Base-by-base conservation (phyloP, 768 basidiomycete genomes). In the Termitomyces sp. region DNA sequence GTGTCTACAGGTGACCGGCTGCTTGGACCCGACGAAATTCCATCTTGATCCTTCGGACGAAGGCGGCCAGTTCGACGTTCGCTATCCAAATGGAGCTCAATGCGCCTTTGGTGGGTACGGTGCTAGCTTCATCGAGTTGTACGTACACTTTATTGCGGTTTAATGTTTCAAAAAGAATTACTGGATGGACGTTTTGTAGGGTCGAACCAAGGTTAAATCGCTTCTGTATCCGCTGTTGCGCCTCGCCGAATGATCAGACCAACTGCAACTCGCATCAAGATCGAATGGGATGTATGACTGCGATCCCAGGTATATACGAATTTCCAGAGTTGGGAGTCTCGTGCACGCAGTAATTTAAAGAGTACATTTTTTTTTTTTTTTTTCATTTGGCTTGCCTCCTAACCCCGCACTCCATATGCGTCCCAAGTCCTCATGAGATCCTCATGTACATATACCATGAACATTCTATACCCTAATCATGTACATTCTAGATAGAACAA, bases 201-300 rank as follows among this genome's bases (percentile, higher is more conserved):
- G 67, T 81, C 44, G 79, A 80, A 56, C 79, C 78, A 2, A 68
- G 70, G 5, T 63, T 70, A 30, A 70, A 69, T 52, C 71, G 78
- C 15, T 81, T 80, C 63, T 81, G 78, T 64, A 53, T 81, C 45
- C 71, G 77, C 22, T 81, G 79, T 65, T 80, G 80, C 60, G 63
- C 66, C 32, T 54, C 55, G 7, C 60, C 60, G 10, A 62, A 74
- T 51, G 79, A 80, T 48, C 79, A 80, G 58, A 44, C 62, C 45
- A 76, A 78, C 51, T 81, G 79, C 55, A 79, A 81, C 61, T 80
- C 79, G 8, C 77, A 81, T 61, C 68, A 71, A 52, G 79, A 81
- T 62, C 68, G 70, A 30, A 63, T 64, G 30, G 77, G 79, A 0
- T 79, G 79, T 55, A 63, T 64, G 17, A 61, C 55, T 37, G 75